Base-by-base conservation (phyloP, 208 protist genomes). In the Leishmania gerbilli region DNA sequence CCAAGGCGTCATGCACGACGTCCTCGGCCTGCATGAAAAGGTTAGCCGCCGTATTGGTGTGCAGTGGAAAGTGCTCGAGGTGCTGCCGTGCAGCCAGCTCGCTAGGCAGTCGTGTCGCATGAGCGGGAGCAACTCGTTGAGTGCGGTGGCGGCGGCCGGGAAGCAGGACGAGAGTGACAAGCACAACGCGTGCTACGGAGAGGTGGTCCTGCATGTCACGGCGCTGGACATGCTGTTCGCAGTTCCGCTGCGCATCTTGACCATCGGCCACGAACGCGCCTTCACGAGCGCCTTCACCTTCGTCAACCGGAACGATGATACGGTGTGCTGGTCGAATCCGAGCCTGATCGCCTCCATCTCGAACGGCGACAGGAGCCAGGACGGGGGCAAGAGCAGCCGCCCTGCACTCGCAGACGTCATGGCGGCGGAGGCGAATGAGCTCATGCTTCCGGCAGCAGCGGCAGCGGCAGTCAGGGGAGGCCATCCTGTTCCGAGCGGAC, bases 271-370 rank as follows among this genome's bases (percentile, higher is more conserved):
- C 81, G 83, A 90, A 74, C 89, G 86, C n/a, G 82, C 86, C 37
- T 71, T 82, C 24, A 87, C 87, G 84, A 88, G 80, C 64, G 81
- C 85, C 80, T 90, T 92, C 80, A 87, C 71, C 79, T 88, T 82
- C 65, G 51, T 89, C 31, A 79, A 60, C 55, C 80, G 65, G 0
- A 67, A 74, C 64, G 78, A 76, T 31, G 79, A 85, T 47, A 40
- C 81, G 13, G 81, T 84, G 40, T 90, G 86, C 79, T 92, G 89
- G 89, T 76, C 86, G 2, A 92, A 92, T 79, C 86, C 86, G n/a
- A 74, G 76, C 47, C 74, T 90, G 42, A 80, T 89, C n/a, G 55
- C 78, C n/a, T 55, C 85, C 4, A 85, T 88, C 11, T 3, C 67
- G 31, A 71, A 8, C 3, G 24, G 74, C 58, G 19, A 31, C 34